Base-by-base conservation (phyloP, 495 filamentous ascomycete genomes). In the Talaromyces thailandensis region DNA sequence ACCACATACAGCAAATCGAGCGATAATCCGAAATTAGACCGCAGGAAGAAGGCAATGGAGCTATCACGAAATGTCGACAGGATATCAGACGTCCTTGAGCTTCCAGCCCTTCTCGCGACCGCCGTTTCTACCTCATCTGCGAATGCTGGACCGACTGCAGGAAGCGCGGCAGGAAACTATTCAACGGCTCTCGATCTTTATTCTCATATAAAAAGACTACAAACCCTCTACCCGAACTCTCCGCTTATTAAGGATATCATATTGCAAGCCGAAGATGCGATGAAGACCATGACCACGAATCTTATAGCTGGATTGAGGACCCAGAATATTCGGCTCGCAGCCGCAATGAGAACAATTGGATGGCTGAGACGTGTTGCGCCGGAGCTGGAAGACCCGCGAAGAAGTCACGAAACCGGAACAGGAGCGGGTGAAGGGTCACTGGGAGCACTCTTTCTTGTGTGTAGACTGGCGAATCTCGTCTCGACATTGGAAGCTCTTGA, bases 101-200 rank as follows among this genome's bases (percentile, higher is more conserved):
- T 99, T 21, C 95, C 95, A 2, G 88, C 89, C 1, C 76, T 98
- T 35, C 85, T 99, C 2, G 86, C 88, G 5, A 86, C 89, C 14
- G 80, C 89, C 24, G 89, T 93, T 24, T 83, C 86, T 16, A 82
- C 85, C 0, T 79, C 83, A 6, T 76, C 83, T 11, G 77, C 78
- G 37, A 76, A 69, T 64, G 77, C 79, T 1, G 75, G 76, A 28
- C 65, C 78, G 8, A 73, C 79, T 1, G 71, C 79, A 3, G 58
- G 58, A 45, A 51, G 18, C 21, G 71, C 75, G 5, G 70, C 78
- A n/a, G 84, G 86, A 14, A 94, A 89, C 64, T 96, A 96, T 74
- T 88, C 93, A 2, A 89, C 91, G 0, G 93, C 93, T 1, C 79
- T 99, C 51, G 95, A 99, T 68, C 79, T 98, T 4, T 87, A 96